Evolutionary conservation across 106 monocot genomes (phyloP), one percentile per base, ranked within the genome.

Genomic region (Dendrobium huoshanense): DNA sequence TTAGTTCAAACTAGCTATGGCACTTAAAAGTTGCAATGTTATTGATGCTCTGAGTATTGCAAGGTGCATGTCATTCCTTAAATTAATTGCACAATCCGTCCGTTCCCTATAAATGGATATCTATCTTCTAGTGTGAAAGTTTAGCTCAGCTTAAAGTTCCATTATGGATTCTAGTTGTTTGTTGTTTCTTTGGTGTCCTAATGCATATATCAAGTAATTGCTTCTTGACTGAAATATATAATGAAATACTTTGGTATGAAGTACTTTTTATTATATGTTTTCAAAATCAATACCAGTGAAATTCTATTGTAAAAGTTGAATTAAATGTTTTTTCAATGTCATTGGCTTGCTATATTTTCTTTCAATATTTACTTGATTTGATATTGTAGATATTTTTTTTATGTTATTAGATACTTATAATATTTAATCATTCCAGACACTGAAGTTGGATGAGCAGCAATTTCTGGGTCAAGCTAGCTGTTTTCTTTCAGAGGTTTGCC

Each of bases 391-490:
- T 70, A 31, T 13, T 70, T 70, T 33, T 27, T 16, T 70, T 0
- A 33, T 70, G 70, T 33, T 37, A 33, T 70, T 70, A 16, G 37
- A 9, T 65, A 0, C 64, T 65, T 24, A 65, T 7, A 24, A 22
- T 7, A 13, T 33, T 70, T 33, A 2, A 76, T 76, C 45, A 49
- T 48, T 85, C 54, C 87, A 97, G 96, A 88, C 75, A 79, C 82
- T 97, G 79, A 94, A 86, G 82, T 59, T 97, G 77, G 92, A 94
- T 75, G 96, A 94, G 80, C 96, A 97, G 59, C 87, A 97, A 86
- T 92, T 92, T 90, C 94, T 97, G 79, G 96, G 96, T 58, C 88
- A 97, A 90, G 92, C 94, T 85, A 86, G 72, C 40, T 94, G 94
- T 83, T 82, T 87, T 80, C 78, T 97, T 48, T 90, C 96, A 65